Conservation (phyloP, 441 rosid species). For the Mallotus japonicus region DNA sequence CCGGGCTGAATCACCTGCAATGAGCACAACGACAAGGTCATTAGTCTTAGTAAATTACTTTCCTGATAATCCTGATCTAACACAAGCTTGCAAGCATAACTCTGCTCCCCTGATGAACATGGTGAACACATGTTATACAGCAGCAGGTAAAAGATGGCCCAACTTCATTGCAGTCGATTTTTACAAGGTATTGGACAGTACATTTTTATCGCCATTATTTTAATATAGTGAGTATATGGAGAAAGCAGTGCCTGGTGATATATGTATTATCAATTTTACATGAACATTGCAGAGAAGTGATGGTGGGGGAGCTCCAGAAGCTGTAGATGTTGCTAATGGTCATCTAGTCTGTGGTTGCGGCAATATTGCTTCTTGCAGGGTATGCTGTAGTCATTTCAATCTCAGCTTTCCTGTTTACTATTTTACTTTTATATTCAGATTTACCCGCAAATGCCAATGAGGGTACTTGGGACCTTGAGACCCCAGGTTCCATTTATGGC, state of each 20-base stretch:
- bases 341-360: constrained; percentile 76
- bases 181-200: constrained; percentile 51
- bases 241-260: neutral
- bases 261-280: neutral
- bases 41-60: constrained; percentile 69
- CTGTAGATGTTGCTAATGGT: constrained; percentile 69
- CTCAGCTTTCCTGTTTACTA: neutral
- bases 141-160: constrained; percentile 80
- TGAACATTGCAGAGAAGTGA: constrained; percentile 52
- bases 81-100: constrained; percentile 63
- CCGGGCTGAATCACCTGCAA: constrained; percentile 62
- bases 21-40: constrained; percentile 57
- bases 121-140: constrained; percentile 62
- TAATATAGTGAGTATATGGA: neutral
- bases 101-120: constrained; percentile 65
- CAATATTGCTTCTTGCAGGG: constrained; percentile 63
- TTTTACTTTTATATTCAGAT: neutral
- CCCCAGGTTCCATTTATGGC: too few relatives aligned
- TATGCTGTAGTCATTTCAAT: constrained; percentile 16
- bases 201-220: neutral
- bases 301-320: constrained; percentile 77
- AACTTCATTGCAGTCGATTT: constrained; percentile 93
- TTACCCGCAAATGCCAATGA: too few relatives aligned
- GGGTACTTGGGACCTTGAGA: too few relatives aligned
- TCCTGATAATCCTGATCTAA: constrained; percentile 49